These are phyloP conservation scores for Suillus luteus DNA, from an alignment of 768 basidiomycete genomes.

Conservation along the genomic window DNA sequence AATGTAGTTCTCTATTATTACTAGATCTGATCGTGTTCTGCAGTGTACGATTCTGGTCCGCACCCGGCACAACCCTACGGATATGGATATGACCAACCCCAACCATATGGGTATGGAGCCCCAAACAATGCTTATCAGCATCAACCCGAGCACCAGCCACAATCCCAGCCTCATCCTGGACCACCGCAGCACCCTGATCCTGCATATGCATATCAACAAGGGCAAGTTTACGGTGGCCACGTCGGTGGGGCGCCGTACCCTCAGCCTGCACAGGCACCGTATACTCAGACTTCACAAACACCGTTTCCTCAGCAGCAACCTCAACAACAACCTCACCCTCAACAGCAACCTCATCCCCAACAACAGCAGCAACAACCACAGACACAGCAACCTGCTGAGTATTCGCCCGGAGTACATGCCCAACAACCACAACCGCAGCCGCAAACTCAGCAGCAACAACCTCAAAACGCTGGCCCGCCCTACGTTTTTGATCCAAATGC, in stretches of 20 bases:
- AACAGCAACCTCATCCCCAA: slow-evolving; percentile 28
- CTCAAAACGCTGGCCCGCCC: slow-evolving; percentile 41
- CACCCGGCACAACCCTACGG: slow-evolving; percentile 29
- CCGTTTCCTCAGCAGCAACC: slow-evolving; percentile 37
- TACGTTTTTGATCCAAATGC: slow-evolving; percentile 62
- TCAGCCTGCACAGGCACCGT: slow-evolving; percentile 17
- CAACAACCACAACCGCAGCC: slow-evolving; percentile 24
- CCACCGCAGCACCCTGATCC: slow-evolving; percentile 28
- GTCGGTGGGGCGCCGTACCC: slow-evolving; percentile 6
- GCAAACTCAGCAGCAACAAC: slow-evolving; percentile 31
- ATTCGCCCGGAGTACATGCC: slow-evolving; percentile 12
- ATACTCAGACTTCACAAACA: slow-evolving; percentile 33
- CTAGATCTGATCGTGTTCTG: slow-evolving; percentile 14
- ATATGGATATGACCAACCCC: slow-evolving; percentile 37
- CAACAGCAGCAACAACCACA: slow-evolving; percentile 45
- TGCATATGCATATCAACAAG: slow-evolving; percentile 28
- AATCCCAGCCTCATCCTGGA: slow-evolving; percentile 29
- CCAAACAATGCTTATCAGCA: slow-evolving; percentile 45
- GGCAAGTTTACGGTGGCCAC: slow-evolving; percentile 26
- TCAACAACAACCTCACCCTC: slow-evolving; percentile 41
- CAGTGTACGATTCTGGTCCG: slow-evolving; percentile 54
- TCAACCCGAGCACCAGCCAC: slow-evolving; percentile 36
- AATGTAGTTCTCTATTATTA: neutral
- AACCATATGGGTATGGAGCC: slow-evolving; percentile 46
- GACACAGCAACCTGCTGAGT: slow-evolving; percentile 1